Percentiles rank a stretch among this genome's conserved stretches.
Evolutionary conservation across 441 rosid species (phyloP).

Genomic region (Raphanus hybrid): DNA sequence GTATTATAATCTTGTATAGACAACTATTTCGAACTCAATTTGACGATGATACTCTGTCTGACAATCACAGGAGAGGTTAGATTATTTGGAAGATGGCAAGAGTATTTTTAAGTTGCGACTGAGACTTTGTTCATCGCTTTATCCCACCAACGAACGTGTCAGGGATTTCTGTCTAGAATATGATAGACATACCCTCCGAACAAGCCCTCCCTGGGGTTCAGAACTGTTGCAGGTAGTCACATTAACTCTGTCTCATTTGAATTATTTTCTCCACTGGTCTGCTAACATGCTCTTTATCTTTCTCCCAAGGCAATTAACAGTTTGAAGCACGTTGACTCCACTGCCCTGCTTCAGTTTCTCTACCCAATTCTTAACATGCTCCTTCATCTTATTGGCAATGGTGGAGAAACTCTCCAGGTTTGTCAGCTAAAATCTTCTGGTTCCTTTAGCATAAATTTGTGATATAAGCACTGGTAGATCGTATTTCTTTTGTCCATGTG

Average conservation of each 20-base stretch:
- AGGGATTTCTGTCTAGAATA: slow-evolving; percentile 99
- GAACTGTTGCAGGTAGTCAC: slow-evolving; percentile 95
- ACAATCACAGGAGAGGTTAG: slow-evolving; percentile 84
- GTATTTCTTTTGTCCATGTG: slow-evolving; percentile 27
- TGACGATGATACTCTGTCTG: slow-evolving; percentile 16
- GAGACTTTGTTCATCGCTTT: slow-evolving; percentile 93
- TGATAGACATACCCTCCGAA: slow-evolving; percentile 97
- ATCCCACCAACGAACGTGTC: slow-evolving; percentile 92
- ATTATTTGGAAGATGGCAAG: slow-evolving; percentile 98
- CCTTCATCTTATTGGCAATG: slow-evolving; percentile 99
- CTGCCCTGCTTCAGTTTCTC: slow-evolving; percentile 99
- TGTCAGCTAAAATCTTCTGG: slow-evolving; percentile 22
- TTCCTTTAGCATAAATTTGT: slow-evolving; percentile 24
- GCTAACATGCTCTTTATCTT: slow-evolving; percentile 23
- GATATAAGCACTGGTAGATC: slow-evolving; percentile 4
- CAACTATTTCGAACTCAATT: slow-evolving; percentile 18
- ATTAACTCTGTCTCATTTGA: slow-evolving; percentile 25
- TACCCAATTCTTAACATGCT: slow-evolving; percentile 98
- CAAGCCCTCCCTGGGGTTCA: slow-evolving; percentile 99
- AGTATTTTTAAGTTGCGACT: slow-evolving; percentile 85
- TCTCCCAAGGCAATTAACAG: slow-evolving; percentile 93
- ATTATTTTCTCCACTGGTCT: slow-evolving; percentile 15
- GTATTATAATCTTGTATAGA: slow-evolving; percentile 3
- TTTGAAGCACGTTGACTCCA: slow-evolving; percentile 97
- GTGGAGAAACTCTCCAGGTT: slow-evolving; percentile 99